These are phyloP conservation scores for Gossypium stocksii DNA, from an alignment of 345 rosid genomes.

Conservation along the genomic window DNA sequence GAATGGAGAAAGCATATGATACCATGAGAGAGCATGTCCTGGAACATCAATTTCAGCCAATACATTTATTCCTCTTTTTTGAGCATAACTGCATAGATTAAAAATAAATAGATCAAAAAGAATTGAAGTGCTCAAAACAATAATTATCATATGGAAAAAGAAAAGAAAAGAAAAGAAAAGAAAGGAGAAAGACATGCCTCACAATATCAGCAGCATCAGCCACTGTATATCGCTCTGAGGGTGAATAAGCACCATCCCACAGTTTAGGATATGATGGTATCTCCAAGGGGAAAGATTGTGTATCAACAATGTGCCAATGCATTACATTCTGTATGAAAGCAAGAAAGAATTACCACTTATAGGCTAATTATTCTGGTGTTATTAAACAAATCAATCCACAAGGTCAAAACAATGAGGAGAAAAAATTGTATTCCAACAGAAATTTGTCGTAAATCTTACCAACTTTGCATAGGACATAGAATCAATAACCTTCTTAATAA, in stretches of 20 bases:
- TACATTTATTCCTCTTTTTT: slow-evolving; percentile 51
- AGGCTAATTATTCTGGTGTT: not conserved
- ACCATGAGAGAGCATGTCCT: slow-evolving; percentile 78
- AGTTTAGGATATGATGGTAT: slow-evolving; percentile 71
- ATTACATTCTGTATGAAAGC: slow-evolving; percentile 48
- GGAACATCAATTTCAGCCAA: slow-evolving; percentile 78
- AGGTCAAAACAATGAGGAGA: not conserved
- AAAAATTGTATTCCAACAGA: not conserved
- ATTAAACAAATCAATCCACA: not conserved
- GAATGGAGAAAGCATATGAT: slow-evolving; percentile 11
- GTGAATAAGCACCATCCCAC: slow-evolving; percentile 70
- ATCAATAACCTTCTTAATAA: slow-evolving; percentile 65
- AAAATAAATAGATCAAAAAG: slow-evolving; percentile 11
- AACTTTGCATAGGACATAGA: slow-evolving; percentile 69
- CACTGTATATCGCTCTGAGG: slow-evolving; percentile 45
- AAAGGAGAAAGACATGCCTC: slow-evolving; percentile 31
- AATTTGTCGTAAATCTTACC: slow-evolving; percentile 30
- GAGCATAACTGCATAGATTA: slow-evolving; percentile 47
- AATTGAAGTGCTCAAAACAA: not conserved
- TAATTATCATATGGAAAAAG: not conserved
- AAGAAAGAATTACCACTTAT: slow-evolving; percentile 2
- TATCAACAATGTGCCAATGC: slow-evolving; percentile 78
- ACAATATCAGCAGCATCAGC: slow-evolving; percentile 67
- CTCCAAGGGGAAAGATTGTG: slow-evolving; percentile 68
- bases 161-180: not conserved